Evolutionary conservation across 2,329 filamentous ascomycete species (phyloP).

Genomic region (Aspergillus thermomutatus): DNA sequence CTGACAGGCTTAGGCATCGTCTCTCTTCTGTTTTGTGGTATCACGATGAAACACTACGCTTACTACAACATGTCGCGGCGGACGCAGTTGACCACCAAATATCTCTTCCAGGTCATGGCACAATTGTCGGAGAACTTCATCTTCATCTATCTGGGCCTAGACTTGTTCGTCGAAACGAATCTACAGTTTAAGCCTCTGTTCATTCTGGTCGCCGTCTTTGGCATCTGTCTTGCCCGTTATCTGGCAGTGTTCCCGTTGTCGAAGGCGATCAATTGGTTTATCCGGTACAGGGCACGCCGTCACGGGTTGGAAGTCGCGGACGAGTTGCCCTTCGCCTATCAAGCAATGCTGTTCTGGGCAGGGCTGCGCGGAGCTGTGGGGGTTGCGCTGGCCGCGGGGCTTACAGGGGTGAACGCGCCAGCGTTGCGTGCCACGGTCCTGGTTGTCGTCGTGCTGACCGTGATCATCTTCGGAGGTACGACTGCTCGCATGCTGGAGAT

Average conservation of each 20-base stretch:
- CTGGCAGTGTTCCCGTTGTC: slow-evolving; percentile 93
- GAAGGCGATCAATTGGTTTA: slow-evolving; percentile 85
- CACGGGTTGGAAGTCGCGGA: slow-evolving; percentile 74
- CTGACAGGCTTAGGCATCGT: slow-evolving; percentile 72
- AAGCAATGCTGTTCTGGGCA: slow-evolving; percentile 99
- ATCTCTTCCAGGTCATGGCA: slow-evolving; percentile 89
- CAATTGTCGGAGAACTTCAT: slow-evolving; percentile 99
- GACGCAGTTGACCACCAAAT: slow-evolving; percentile 96
- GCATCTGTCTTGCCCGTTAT: slow-evolving; percentile 90
- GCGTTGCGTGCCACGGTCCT: slow-evolving; percentile 92
- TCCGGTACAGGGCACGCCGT: slow-evolving; percentile 76
- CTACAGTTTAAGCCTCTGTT: slow-evolving; percentile 91
- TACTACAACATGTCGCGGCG: slow-evolving; percentile 99
- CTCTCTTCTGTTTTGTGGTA: slow-evolving; percentile 92
- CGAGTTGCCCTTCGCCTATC: slow-evolving; percentile 90
- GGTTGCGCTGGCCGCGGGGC: slow-evolving; percentile 84
- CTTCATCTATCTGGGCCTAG: slow-evolving; percentile 96
- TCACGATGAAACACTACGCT: slow-evolving; percentile 96
- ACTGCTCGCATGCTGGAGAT: slow-evolving; percentile 98
- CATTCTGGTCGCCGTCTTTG: slow-evolving; percentile 86
- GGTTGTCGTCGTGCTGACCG: slow-evolving; percentile 92
- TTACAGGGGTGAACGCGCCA: slow-evolving; percentile 76
- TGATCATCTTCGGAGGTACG: slow-evolving; percentile 98
- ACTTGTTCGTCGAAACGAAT: slow-evolving; percentile 85
- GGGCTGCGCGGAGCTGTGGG: slow-evolving; percentile 93